Base-by-base conservation (phyloP, 176 grass and related monocot genomes). In the Otatea glauca region DNA sequence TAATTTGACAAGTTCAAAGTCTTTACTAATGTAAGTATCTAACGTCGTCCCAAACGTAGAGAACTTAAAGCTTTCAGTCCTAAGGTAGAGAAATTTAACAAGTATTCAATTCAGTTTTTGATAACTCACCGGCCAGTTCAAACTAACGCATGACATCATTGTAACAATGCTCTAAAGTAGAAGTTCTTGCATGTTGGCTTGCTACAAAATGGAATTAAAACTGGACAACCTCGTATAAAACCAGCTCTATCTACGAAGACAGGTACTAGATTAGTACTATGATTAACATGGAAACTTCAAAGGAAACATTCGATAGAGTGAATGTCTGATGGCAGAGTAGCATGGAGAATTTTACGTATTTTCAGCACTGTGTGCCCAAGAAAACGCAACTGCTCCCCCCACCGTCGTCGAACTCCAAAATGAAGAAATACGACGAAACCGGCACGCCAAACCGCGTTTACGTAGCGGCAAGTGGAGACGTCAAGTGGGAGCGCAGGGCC, bases 361-460 rank as follows among this genome's bases (percentile, higher is more conserved):
- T 6, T 53, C 5, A 53, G 50, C 50, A 1, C 16, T 2, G 61
- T 16, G 39, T 49, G 63, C 27, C 54, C 63, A 12, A 23, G 37
- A 11, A 24, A 32, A 18, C 18, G 39, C 37, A 47, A 32, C 62
- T 5, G 34, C 55, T 85, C 84, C 55, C 10, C 76, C 16, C 29
- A 21, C 4, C 49, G 37, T 3, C 77, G 77, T 58, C 69, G 9
- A 56, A 45, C 29, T 16, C 55, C 7, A 24, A 21, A 29, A 24
- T 1, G 72, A 8, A 1, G 21, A 17, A 66, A 34, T 64, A 51
- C 77, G 72, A 45, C 78, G 77, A 77, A 65, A 34, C 27, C 64
- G 25, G 59, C 73, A 83, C 83, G 66, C 10, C 20, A 73, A 48
- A 72, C 64, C 78, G 88, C 83, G 88, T 83, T 63, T 27, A 24